A percentile compares a stretch with the other conserved stretches of the same genome.
phyloP scores from a whole-genome alignment of 306 rosid genomes.

The Prunus padus region DNA sequence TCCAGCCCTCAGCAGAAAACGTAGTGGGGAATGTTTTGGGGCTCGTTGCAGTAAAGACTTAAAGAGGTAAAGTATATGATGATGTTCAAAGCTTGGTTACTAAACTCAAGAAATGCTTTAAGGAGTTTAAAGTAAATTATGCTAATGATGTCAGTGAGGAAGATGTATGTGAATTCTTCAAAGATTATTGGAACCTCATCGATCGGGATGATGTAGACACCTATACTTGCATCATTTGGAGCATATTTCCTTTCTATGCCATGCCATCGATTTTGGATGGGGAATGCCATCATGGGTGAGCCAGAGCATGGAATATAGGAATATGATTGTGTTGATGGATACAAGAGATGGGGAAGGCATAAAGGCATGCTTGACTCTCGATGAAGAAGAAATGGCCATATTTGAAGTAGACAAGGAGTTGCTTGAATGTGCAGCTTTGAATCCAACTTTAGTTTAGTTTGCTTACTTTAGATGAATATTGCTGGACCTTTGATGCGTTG shows the following conservation, averaged over 20 bases:
- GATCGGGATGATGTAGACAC: neutral
- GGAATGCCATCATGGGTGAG: slow-evolving; percentile 34
- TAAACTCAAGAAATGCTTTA: neutral
- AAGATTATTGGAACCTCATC: neutral
- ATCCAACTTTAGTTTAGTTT: slow-evolving; percentile 7
- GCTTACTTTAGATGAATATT: too few relatives aligned
- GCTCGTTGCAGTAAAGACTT: slow-evolving; percentile 1
- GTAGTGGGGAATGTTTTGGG: slow-evolving; percentile 41
- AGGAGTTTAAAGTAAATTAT: neutral
- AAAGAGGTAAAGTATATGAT: neutral
- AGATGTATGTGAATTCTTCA: neutral
- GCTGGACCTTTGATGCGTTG: too few relatives aligned
- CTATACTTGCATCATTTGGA: too few relatives aligned
- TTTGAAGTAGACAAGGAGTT: slow-evolving; percentile 14
- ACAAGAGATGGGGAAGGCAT: slow-evolving; percentile 26
- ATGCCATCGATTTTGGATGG: neutral
- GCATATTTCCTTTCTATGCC: too few relatives aligned
- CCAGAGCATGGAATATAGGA: neutral
- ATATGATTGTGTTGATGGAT: slow-evolving; percentile 19
- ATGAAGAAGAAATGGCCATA: slow-evolving; percentile 9
- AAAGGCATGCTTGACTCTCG: neutral
- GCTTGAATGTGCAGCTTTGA: slow-evolving; percentile 16
- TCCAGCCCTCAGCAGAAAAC: slow-evolving; percentile 21
- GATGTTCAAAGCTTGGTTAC: neutral
- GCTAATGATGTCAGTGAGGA: neutral